Evolutionary conservation across 257 asterid genomes (phyloP).

Genomic region (Scutellaria barbata): DNA sequence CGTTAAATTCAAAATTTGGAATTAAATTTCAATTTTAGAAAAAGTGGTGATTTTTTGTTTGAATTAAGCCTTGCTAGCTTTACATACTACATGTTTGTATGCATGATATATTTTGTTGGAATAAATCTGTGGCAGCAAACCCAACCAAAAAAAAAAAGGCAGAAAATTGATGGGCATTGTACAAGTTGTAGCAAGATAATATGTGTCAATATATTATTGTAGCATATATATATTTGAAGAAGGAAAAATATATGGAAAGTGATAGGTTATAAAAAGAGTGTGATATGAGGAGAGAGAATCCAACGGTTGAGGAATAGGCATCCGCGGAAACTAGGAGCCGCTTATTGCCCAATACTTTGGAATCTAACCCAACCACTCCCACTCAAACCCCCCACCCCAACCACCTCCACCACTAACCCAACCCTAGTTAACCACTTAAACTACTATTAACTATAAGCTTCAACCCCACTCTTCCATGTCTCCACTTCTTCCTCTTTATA

Average conservation of each 20-base stretch:
- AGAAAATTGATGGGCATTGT: neutral
- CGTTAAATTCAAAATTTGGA: too few relatives aligned
- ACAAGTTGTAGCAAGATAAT: neutral
- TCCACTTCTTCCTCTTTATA: slow-evolving; percentile 33
- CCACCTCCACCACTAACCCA: slow-evolving; percentile 38
- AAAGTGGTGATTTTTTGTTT: too few relatives aligned
- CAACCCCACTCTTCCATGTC: slow-evolving; percentile 40
- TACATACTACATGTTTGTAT: too few relatives aligned
- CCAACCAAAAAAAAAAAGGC: neutral
- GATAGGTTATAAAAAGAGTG: slow-evolving; percentile 41
- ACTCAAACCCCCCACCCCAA: slow-evolving; percentile 3
- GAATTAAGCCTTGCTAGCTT: too few relatives aligned
- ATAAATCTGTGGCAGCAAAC: neutral
- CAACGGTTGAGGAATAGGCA: slow-evolving; percentile 48
- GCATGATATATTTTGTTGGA: too few relatives aligned
- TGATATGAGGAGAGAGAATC: slow-evolving; percentile 33
- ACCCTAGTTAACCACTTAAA: slow-evolving; percentile 40
- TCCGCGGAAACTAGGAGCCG: slow-evolving; percentile 70
- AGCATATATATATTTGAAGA: neutral
- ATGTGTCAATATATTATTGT: neutral
- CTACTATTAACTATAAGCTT: neutral
- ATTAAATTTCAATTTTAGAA: too few relatives aligned
- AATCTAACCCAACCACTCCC: slow-evolving; percentile 47
- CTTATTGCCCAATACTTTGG: slow-evolving; percentile 58
- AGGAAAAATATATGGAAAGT: slow-evolving; percentile 27